Evolutionary conservation across 2,329 filamentous ascomycete genomes (phyloP).

Genomic region (Paecilomyces sp.): DNA sequence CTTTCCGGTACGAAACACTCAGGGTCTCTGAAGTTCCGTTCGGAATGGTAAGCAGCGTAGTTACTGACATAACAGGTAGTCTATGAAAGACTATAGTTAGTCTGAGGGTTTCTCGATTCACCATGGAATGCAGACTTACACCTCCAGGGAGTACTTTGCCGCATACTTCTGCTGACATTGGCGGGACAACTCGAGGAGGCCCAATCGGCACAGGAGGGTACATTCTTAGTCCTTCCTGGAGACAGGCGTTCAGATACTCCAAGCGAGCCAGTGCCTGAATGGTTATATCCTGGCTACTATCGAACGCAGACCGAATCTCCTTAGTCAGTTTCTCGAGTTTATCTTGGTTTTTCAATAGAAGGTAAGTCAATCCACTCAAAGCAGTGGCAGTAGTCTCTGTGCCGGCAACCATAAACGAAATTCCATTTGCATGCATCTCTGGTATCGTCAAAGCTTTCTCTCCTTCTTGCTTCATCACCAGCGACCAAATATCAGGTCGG

Average conservation of each 20-base stretch:
- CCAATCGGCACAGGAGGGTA: slow-evolving; percentile 24
- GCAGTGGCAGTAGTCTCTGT: slow-evolving; percentile 41
- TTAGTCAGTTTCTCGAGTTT: slow-evolving; percentile 20
- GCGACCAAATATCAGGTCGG: background rate
- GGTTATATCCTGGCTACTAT: slow-evolving; percentile 27
- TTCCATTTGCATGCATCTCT: slow-evolving; percentile 25
- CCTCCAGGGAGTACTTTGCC: background rate
- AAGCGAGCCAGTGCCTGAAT: slow-evolving; percentile 18
- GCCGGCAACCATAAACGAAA: slow-evolving; percentile 30
- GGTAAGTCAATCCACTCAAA: slow-evolving; percentile 32
- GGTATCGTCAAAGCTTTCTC: background rate
- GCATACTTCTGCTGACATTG: background rate
- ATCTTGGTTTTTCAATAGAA: slow-evolving; percentile 29
- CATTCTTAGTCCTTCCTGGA: slow-evolving; percentile 35
- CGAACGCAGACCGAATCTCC: slow-evolving; percentile 34
- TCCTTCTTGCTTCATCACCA: background rate
- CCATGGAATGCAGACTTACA: background rate
- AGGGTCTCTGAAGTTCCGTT: too few species aligned
- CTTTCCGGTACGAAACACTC: too few species aligned
- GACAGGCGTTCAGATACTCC: slow-evolving; percentile 30
- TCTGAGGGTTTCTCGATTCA: too few species aligned
- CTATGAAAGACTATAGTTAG: too few species aligned
- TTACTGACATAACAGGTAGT: too few species aligned
- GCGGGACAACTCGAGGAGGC: slow-evolving; percentile 5
- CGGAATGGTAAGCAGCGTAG: too few species aligned